Evolutionary conservation across 2,329 filamentous ascomycete species (phyloP).

Genomic region (Didymosphaeria variabile): DNA sequence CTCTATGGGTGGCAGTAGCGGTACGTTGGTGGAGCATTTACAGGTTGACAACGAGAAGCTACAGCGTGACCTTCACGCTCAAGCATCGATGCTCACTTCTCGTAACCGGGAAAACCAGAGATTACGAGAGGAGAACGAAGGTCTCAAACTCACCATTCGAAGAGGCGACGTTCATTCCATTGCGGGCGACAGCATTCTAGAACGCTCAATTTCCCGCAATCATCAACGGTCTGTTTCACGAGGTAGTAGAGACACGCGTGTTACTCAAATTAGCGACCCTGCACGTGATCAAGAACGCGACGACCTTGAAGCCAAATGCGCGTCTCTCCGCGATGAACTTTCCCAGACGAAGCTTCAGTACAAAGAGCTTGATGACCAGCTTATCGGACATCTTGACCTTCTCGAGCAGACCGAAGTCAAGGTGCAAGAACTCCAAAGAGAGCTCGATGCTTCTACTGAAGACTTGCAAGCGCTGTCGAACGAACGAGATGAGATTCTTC

Average conservation of each 20-base stretch:
- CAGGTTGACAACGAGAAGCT: conserved; percentile 93
- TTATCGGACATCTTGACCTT: conserved; percentile 81
- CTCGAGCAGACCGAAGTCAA: conserved; percentile 70
- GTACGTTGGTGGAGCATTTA: conserved; percentile 83
- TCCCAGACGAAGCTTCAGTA: conserved; percentile 88
- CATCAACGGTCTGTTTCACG: conserved; percentile 78
- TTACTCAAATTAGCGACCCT: conserved; percentile 73
- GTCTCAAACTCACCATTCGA: conserved; percentile 87
- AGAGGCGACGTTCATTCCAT: conserved; percentile 70
- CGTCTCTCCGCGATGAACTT: conserved; percentile 83
- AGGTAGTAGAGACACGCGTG: conserved; percentile 65
- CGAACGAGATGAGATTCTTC: conserved; percentile 86
- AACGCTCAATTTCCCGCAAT: conserved; percentile 90
- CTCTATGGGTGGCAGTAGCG: conserved; percentile 58
- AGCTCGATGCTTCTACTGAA: conserved; percentile 79
- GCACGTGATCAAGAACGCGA: conserved; percentile 70
- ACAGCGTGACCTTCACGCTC: conserved; percentile 89
- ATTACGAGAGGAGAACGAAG: conserved; percentile 95
- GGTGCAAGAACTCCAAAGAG: conserved; percentile 77
- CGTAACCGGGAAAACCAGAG: conserved; percentile 94
- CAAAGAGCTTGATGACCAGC: conserved; percentile 83
- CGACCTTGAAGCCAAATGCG: conserved; percentile 83
- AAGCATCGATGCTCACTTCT: conserved; percentile 97
- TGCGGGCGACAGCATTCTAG: conserved; percentile 87
- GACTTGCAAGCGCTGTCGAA: conserved; percentile 81